Evolutionary conservation across 495 filamentous ascomycete species (phyloP).

Genomic region (Hyaloscypha hepaticicola): DNA sequence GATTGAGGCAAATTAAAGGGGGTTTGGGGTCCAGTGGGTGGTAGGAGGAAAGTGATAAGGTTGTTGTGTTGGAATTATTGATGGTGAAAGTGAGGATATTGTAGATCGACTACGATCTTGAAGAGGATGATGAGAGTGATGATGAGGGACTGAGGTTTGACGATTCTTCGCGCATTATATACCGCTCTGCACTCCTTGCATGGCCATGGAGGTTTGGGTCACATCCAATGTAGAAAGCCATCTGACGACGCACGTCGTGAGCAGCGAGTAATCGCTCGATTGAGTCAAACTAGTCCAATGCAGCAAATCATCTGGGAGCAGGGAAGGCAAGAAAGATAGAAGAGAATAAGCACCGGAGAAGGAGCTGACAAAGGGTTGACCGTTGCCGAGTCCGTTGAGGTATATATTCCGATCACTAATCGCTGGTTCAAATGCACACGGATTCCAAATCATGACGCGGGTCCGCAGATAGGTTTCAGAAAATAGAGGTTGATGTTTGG

Average conservation of each 20-base stretch:
- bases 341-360: neutral
- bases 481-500: neutral
- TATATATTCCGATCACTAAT: neutral
- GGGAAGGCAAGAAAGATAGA: neutral
- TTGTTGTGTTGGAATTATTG: neutral
- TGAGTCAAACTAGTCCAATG: neutral
- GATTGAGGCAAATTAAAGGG: constrained; percentile 16
- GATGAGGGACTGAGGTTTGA: neutral
- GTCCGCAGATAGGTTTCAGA: neutral
- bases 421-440: neutral
- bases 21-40: neutral
- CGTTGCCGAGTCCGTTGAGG: neutral
- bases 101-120: neutral
- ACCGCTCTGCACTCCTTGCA: neutral
- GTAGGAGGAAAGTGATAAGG: neutral
- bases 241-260: neutral
- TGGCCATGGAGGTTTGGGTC: neutral
- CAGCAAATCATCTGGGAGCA: neutral
- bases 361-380: neutral
- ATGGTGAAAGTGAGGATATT: neutral
- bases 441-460: constrained; percentile 5
- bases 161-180: constrained; percentile 2
- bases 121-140: constrained; percentile 37
- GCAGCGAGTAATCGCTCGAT: neutral
- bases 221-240: neutral